These are phyloP conservation scores for Fomes fomentarius DNA, from an alignment of 1,284 basidiomycete species.

Conservation along the genomic window DNA sequence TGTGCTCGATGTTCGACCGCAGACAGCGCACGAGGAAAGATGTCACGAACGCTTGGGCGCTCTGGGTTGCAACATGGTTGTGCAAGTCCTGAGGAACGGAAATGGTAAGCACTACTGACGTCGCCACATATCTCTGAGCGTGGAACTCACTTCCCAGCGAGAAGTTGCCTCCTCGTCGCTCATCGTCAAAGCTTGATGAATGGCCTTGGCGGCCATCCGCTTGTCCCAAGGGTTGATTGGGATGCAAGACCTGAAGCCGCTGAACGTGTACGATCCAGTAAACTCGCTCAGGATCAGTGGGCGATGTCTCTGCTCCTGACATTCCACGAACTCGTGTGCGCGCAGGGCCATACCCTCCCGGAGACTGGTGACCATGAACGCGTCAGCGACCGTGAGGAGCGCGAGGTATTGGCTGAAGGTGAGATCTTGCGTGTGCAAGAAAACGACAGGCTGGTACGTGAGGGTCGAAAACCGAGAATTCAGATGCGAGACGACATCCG, in stretches of 20 bases:
- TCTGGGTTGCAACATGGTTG: constrained; percentile 86
- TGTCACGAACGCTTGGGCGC: constrained; percentile 83
- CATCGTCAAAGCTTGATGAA: constrained; percentile 82
- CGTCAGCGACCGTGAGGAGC: constrained; percentile 81
- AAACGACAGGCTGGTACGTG: constrained; percentile 88
- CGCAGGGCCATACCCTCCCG: constrained; percentile 87
- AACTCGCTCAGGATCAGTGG: constrained; percentile 86
- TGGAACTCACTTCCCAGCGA: constrained; percentile 68
- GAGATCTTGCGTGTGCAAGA: constrained; percentile 85
- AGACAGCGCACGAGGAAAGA: constrained; percentile 77
- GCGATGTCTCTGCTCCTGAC: constrained; percentile 69
- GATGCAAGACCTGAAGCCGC: constrained; percentile 85
- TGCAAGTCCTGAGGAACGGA: constrained; percentile 64
- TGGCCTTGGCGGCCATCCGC: constrained; percentile 74
- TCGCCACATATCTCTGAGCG: neutral
- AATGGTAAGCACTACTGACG: neutral
- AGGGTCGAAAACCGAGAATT: constrained; percentile 83
- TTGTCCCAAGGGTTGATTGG: constrained; percentile 86
- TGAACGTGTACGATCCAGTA: constrained; percentile 85
- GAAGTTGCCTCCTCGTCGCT: constrained; percentile 67
- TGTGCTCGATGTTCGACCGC: constrained; percentile 71
- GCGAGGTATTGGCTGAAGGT: constrained; percentile 88
- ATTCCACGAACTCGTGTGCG: constrained; percentile 86
- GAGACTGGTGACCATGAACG: constrained; percentile 84
- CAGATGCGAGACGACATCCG: constrained; percentile 80